Conservation (phyloP, 352 stramenopile genomes). For the Elongisporangium senticosum region DNA sequence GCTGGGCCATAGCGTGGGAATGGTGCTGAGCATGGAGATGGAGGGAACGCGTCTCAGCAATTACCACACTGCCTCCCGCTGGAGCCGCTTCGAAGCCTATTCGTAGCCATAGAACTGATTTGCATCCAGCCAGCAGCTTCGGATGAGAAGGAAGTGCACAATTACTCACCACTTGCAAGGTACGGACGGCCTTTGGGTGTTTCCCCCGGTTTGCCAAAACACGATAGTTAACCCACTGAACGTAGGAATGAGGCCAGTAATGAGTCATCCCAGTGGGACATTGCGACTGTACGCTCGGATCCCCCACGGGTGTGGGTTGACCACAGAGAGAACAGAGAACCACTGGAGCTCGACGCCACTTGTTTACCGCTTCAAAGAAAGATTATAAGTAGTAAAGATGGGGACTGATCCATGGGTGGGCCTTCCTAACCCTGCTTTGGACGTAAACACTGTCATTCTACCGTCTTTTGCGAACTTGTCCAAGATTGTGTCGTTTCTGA, state of each 20-base stretch:
- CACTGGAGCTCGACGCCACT: not conserved
- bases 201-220: not conserved
- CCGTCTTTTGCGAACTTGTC: not conserved
- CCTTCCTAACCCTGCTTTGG: not conserved
- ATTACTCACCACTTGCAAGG: not conserved
- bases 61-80: not conserved
- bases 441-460: not conserved
- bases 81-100: not conserved
- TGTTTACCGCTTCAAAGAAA: not conserved
- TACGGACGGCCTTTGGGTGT: not conserved
- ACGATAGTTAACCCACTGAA: not conserved
- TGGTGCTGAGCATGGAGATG: not conserved
- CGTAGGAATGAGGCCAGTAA: not conserved
- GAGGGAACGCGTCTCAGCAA: not conserved
- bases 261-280: not conserved
- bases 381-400: no score
- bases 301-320: not conserved
- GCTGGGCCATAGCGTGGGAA: not conserved
- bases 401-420: not conserved
- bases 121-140: not conserved
- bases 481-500: not conserved
- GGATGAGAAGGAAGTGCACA: not conserved
- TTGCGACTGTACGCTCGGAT: not conserved
- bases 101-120: not conserved
- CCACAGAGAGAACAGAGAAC: not conserved